Conservation (phyloP, 1,284 basidiomycete genomes). For the Heterobasidion irregulare region DNA sequence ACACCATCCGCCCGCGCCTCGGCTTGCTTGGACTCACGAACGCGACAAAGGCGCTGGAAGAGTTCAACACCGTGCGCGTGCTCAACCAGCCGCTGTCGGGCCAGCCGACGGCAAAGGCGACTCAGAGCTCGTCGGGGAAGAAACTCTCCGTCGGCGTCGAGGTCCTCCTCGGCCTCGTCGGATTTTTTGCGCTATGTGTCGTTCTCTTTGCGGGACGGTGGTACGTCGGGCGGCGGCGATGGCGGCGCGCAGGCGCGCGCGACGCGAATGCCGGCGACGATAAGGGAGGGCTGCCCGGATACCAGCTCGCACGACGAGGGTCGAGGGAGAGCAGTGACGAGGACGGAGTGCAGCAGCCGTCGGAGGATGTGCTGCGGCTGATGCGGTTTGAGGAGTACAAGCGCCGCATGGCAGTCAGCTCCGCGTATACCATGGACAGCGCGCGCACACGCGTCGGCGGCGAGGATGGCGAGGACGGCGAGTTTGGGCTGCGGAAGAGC, state of each 20-base stretch:
- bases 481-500: conserved; percentile 14
- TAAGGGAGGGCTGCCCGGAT: not conserved
- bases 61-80: conserved; percentile 61
- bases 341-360: conserved; percentile 15
- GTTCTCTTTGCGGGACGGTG: conserved; percentile 46
- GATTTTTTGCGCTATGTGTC: conserved; percentile 48
- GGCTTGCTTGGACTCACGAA: conserved; percentile 57
- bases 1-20: conserved; percentile 34
- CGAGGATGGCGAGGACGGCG: conserved; percentile 14
- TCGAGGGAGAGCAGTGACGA: conserved; percentile 12
- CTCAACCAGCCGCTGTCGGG: conserved; percentile 41
- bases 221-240: conserved; percentile 30
- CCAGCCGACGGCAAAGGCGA: not conserved
- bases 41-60: conserved; percentile 43
- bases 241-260: conserved; percentile 6
- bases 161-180: conserved; percentile 46
- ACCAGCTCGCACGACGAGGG: conserved; percentile 20
- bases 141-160: conserved; percentile 48
- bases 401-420: conserved; percentile 15
- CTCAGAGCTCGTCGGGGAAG: conserved; percentile 13
- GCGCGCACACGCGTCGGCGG: conserved; percentile 21
- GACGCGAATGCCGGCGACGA: conserved; percentile 11
- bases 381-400: conserved; percentile 22
- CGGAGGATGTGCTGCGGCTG: conserved; percentile 23
- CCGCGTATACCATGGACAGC: conserved; percentile 28